These are phyloP conservation scores for Gossypium schwendimanii DNA, from an alignment of 441 rosid genomes.

Conservation along the genomic window DNA sequence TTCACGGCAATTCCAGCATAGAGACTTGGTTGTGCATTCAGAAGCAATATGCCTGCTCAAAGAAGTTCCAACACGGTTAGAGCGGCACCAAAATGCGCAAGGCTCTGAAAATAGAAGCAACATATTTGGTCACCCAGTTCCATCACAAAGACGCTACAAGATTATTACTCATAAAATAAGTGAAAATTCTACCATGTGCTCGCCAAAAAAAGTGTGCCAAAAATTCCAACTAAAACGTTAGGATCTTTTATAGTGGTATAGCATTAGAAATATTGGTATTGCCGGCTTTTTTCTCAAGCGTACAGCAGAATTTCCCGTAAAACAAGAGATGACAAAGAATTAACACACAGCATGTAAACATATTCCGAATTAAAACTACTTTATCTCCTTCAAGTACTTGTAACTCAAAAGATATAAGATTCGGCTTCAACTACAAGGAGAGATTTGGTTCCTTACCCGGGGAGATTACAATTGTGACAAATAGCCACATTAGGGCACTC, in stretches of 20 bases:
- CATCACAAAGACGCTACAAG: not conserved
- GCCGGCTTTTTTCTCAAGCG: too few species aligned
- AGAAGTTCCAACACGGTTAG: not conserved
- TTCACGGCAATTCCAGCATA: slow-evolving; percentile 78
- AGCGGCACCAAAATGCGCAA: not conserved
- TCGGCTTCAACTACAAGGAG: not conserved
- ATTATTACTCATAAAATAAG: not conserved
- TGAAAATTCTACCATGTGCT: too few species aligned
- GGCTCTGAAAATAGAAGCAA: not conserved
- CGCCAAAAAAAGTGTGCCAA: too few species aligned
- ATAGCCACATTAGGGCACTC: slow-evolving; percentile 91
- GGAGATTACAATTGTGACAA: slow-evolving; percentile 92
- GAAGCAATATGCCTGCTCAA: slow-evolving; percentile 62
- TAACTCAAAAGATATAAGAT: not conserved
- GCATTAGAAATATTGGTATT: too few species aligned
- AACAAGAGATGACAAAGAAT: not conserved
- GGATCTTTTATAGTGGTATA: too few species aligned
- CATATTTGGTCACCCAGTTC: not conserved
- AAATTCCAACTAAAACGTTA: too few species aligned
- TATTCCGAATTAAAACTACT: not conserved
- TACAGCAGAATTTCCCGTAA: not conserved
- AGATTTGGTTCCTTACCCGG: slow-evolving; percentile 49
- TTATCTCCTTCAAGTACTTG: not conserved
- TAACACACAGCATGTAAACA: not conserved
- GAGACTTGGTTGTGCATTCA: slow-evolving; percentile 67